A percentile compares a stretch with the other conserved stretches of the same genome.
Conservation (phyloP, 2,329 filamentous ascomycete genomes). For the Fusarium sp. region DNA sequence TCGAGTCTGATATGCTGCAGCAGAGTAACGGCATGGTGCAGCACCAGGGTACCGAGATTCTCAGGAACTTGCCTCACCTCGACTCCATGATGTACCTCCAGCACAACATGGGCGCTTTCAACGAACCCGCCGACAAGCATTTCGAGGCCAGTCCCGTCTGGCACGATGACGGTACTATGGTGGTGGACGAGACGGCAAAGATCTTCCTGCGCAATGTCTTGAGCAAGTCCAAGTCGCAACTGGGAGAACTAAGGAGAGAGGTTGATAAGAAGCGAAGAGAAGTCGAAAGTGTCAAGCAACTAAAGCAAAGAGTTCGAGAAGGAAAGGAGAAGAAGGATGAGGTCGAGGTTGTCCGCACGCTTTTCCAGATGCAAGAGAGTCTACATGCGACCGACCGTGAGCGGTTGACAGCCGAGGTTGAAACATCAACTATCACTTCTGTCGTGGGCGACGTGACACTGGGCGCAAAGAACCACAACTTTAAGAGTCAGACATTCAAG, state of each 20-base stretch:
- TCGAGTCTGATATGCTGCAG: conserved; percentile 83
- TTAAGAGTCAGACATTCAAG: conserved; percentile 99
- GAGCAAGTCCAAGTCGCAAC: conserved; percentile 86
- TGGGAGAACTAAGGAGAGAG: conserved; percentile 83
- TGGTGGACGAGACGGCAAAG: conserved; percentile 87
- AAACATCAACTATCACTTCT: conserved; percentile 91
- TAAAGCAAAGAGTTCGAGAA: conserved; percentile 81
- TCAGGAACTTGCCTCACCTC: conserved; percentile 85
- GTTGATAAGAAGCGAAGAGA: conserved; percentile 88
- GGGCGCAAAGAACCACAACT: conserved; percentile 94
- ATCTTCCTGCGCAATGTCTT: conserved; percentile 92
- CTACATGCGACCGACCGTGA: conserved; percentile 87
- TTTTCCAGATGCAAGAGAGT: conserved; percentile 86
- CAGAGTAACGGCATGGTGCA: conserved; percentile 79
- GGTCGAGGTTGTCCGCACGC: conserved; percentile 82
- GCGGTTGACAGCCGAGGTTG: conserved; percentile 88
- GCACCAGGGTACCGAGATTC: conserved; percentile 82
- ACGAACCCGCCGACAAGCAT: conserved; percentile 83
- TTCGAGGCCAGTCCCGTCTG: conserved; percentile 98
- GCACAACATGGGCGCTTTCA: conserved; percentile 86
- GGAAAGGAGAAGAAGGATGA: conserved; percentile 91
- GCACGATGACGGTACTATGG: conserved; percentile 91
- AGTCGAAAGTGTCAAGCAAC: conserved; percentile 79
- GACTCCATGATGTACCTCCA: conserved; percentile 98
- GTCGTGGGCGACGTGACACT: conserved; percentile 92